Evolutionary conservation across 2,329 filamentous ascomycete species (phyloP).

Genomic region (Pestalotiopsis sp.): DNA sequence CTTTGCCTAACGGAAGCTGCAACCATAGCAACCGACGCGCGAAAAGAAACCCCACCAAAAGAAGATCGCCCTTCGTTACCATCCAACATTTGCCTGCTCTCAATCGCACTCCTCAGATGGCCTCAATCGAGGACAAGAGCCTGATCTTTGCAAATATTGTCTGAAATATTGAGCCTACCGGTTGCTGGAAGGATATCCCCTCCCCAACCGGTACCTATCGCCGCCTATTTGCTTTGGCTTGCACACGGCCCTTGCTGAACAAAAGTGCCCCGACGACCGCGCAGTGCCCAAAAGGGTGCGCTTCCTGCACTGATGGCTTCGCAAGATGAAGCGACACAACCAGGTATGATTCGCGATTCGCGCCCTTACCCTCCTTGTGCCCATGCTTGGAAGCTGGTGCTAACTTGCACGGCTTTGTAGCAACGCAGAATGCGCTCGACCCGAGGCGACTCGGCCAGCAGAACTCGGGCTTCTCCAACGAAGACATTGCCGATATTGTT

Average conservation of each 20-base stretch:
- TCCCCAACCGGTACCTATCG: conserved; percentile 9
- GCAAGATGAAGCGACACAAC: conserved; percentile 33
- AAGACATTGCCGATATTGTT: conserved; percentile 85
- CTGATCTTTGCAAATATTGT: not conserved
- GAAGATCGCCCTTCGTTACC: conserved; percentile 5
- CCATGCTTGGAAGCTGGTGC: not conserved
- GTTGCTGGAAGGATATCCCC: conserved; percentile 1
- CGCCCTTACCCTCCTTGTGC: not conserved
- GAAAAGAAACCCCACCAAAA: conserved; percentile 8
- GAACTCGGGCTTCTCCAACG: conserved; percentile 79
- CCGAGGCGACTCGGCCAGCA: conserved; percentile 78
- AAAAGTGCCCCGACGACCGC: conserved; percentile 11
- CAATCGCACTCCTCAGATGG: not conserved
- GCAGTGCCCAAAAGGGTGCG: not conserved
- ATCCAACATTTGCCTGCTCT: conserved; percentile 9
- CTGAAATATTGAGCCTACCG: not conserved
- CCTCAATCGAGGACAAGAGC: not conserved
- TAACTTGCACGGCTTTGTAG: conserved; percentile 36
- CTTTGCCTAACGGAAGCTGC: not conserved
- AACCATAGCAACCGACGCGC: conserved; percentile 14
- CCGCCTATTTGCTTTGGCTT: not conserved
- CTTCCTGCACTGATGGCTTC: conserved; percentile 28
- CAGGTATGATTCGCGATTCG: conserved; percentile 25
- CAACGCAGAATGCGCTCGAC: conserved; percentile 81
- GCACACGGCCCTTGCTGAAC: not conserved